phyloP scores from a whole-genome alignment of 805 yeast genomes.

The Clavispora fructus region DNA sequence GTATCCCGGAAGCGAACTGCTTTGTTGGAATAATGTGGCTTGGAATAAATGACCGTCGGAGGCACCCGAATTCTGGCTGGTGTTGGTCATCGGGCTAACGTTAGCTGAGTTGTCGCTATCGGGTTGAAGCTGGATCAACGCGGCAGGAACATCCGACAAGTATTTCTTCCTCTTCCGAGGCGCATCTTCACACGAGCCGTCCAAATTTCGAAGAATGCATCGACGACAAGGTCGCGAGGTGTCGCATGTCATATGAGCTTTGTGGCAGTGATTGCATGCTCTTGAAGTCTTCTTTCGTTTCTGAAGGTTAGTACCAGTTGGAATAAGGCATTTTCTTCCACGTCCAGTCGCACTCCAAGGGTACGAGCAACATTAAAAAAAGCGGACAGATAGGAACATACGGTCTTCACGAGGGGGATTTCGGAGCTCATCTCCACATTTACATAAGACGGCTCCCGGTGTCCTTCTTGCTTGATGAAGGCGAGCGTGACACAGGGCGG shows the following conservation, averaged over 20 bases:
- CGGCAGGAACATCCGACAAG: conserved; percentile 52
- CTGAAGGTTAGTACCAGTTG: conserved; percentile 2
- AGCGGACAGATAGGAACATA: neutral
- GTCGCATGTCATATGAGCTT: conserved; percentile 91
- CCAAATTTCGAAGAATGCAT: conserved; percentile 66
- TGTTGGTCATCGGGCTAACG: neutral
- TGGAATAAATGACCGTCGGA: conserved; percentile 1
- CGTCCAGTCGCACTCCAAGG: too few relatives aligned
- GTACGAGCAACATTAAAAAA: too few relatives aligned
- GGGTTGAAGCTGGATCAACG: conserved; percentile 3
- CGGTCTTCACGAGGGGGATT: neutral
- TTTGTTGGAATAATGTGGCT: conserved; percentile 14
- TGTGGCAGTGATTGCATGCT: conserved; percentile 89
- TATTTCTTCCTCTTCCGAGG: conserved; percentile 84
- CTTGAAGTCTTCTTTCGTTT: conserved; percentile 62
- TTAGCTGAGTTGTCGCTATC: neutral
- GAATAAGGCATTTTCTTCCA: neutral
- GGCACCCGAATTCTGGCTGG: neutral
- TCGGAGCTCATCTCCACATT: neutral
- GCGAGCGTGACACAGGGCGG: neutral
- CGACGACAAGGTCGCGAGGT: conserved; percentile 75
- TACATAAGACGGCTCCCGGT: neutral
- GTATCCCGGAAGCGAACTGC: conserved; percentile 11
- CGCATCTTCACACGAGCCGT: conserved; percentile 76
- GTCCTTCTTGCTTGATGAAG: neutral